Evolutionary conservation across 108 stramenopile genomes (phyloP).

Genomic region (Cyclostephanos invisitatus): DNA sequence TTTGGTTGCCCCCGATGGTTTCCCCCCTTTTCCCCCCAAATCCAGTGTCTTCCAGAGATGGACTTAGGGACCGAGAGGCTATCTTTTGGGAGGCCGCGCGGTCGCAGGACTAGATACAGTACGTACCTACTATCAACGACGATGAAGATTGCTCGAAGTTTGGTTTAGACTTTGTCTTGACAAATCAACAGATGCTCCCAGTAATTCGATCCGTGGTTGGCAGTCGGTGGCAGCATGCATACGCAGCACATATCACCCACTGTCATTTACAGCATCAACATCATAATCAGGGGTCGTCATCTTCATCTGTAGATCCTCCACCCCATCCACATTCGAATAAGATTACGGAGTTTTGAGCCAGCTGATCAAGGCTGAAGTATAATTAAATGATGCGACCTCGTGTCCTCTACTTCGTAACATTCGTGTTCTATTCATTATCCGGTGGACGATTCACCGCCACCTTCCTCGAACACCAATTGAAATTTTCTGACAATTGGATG

Average conservation of each 20-base stretch:
- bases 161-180: too few species aligned
- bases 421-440: conserved; percentile 42
- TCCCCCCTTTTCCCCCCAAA: too few species aligned
- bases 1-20: too few species aligned
- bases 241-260: not conserved
- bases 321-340: not conserved
- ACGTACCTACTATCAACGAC: too few species aligned
- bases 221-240: not conserved
- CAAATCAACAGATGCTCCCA: too few species aligned
- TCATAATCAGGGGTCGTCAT: not conserved
- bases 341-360: not conserved
- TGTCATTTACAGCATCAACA: too few species aligned
- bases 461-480: conserved; percentile 48
- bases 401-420: conserved; percentile 39
- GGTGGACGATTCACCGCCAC: conserved; percentile 59
- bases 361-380: not conserved
- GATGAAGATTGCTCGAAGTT: too few species aligned
- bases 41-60: too few species aligned
- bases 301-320: too few species aligned
- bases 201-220: not conserved
- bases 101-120: too few species aligned
- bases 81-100: too few species aligned
- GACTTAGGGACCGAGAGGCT: too few species aligned
- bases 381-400: conserved; percentile 40
- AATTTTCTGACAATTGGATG: conserved; percentile 45